Evolutionary conservation across 2,329 filamentous ascomycete species (phyloP).

Genomic region (Aspergillus persii): DNA sequence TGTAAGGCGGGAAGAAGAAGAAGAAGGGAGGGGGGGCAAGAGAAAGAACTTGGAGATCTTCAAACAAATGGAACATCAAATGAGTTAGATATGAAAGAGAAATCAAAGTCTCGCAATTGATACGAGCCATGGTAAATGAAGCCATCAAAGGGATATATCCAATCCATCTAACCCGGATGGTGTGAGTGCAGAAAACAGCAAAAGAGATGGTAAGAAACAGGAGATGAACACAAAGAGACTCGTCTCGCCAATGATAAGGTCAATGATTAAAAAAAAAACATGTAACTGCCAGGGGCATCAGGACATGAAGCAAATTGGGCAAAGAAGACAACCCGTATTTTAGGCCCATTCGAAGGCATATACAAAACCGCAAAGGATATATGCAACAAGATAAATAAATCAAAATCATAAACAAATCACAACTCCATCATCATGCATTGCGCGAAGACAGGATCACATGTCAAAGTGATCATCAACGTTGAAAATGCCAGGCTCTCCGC

Average conservation of each 20-base stretch:
- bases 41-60: not conserved
- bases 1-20: not conserved
- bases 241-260: conserved; percentile 1
- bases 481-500: conserved; percentile 41
- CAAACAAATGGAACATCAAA: not conserved
- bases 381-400: conserved; percentile 7
- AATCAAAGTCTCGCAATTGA: not conserved
- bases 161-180: conserved; percentile 3
- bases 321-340: conserved; percentile 18
- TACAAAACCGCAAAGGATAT: conserved; percentile 20
- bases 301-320: not conserved
- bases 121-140: not conserved
- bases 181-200: not conserved
- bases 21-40: not conserved
- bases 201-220: not conserved
- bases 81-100: not conserved
- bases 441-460: conserved; percentile 39
- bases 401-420: conserved; percentile 27
- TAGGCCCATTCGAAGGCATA: conserved; percentile 25
- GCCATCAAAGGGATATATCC: conserved; percentile 1
- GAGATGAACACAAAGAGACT: not conserved
- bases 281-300: conserved; percentile 4
- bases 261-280: conserved; percentile 1
- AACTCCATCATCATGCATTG: conserved; percentile 40
- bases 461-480: conserved; percentile 46